These are phyloP conservation scores for Metschnikowia lachancei DNA, from an alignment of 805 yeast genomes.

Conservation along the genomic window DNA sequence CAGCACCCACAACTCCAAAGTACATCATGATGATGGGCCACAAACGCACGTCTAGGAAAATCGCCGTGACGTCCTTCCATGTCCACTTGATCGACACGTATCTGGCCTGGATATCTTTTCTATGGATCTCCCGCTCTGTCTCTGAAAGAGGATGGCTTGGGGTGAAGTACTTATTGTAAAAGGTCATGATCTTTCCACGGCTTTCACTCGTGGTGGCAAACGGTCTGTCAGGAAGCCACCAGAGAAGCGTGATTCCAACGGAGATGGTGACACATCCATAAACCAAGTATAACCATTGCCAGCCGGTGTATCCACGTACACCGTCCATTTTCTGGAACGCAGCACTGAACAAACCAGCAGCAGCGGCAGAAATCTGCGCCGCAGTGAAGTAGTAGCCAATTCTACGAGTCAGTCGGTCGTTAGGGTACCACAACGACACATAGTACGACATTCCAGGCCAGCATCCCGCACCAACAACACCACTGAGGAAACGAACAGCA, in stretches of 20 bases:
- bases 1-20: conserved; percentile 89
- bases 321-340: conserved; percentile 85
- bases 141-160: conserved; percentile 49
- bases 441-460: conserved; percentile 92
- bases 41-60: conserved; percentile 60
- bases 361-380: conserved; percentile 85
- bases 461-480: conserved; percentile 77
- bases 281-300: conserved; percentile 81
- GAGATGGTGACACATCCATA: conserved; percentile 71
- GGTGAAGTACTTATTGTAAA: conserved; percentile 27
- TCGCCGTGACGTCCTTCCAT: conserved; percentile 51
- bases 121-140: conserved; percentile 55
- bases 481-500: conserved; percentile 69
- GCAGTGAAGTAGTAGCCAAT: conserved; percentile 90
- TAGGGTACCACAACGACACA: conserved; percentile 81
- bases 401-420: conserved; percentile 68
- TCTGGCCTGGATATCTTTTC: conserved; percentile 54
- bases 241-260: conserved; percentile 60
- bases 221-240: conserved; percentile 90
- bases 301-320: conserved; percentile 65
- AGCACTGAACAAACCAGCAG: conserved; percentile 80
- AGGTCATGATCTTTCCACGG: conserved; percentile 4
- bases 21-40: conserved; percentile 87
- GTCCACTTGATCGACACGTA: conserved; percentile 53
- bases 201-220: conserved; percentile 6